phyloP scores from a whole-genome alignment of 805 yeast genomes.

The Hanseniaspora lindneri region DNA sequence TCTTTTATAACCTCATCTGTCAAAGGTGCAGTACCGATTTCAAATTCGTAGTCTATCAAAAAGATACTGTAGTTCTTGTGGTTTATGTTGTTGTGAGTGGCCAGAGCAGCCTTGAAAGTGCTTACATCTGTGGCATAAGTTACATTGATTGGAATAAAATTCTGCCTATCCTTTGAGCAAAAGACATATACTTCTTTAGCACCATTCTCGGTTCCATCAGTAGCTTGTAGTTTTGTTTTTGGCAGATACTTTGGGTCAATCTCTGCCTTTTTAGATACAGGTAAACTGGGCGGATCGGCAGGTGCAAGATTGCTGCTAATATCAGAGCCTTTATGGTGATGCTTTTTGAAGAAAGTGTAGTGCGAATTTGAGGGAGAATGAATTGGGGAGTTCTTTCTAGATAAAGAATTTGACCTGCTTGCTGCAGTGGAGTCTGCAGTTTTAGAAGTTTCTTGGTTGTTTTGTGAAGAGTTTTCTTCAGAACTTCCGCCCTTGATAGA shows the following conservation, averaged over 20 bases:
- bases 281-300: background rate
- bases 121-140: conserved; percentile 25
- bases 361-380: conserved; percentile 22
- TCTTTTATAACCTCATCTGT: conserved; percentile 29
- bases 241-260: conserved; percentile 20
- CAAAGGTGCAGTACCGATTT: conserved; percentile 41
- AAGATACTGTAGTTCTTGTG: conserved; percentile 33
- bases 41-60: conserved; percentile 56
- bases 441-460: background rate
- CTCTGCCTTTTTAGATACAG: background rate
- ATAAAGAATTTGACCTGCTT: background rate
- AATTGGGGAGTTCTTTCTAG: conserved; percentile 20
- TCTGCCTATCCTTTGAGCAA: conserved; percentile 50
- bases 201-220: conserved; percentile 16
- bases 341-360: conserved; percentile 46
- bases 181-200: conserved; percentile 33
- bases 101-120: conserved; percentile 33
- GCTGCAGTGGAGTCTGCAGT: background rate
- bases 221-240: conserved; percentile 17
- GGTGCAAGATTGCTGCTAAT: background rate
- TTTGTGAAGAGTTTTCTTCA: background rate
- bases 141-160: conserved; percentile 41
- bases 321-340: conserved; percentile 47
- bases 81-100: conserved; percentile 28
- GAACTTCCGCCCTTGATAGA: conserved; percentile 25